A percentile compares a stretch with the other conserved stretches of the same genome.
Evolutionary conservation across 2,329 filamentous ascomycete species (phyloP).

Genomic region (Ceratocystis harringtonii): DNA sequence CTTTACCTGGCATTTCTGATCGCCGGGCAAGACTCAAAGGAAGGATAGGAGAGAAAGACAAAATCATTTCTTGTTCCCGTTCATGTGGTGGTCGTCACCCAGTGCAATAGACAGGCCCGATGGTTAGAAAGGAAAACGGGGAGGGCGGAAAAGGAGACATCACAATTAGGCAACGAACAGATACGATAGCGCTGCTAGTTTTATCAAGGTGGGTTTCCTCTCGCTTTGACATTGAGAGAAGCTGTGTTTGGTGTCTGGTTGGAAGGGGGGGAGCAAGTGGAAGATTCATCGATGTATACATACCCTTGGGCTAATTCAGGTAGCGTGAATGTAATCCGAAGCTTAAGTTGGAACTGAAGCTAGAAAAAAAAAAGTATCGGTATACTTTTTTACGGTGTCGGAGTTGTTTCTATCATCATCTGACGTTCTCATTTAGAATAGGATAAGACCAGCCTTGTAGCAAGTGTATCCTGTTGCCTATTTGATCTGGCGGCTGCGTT

Average conservation of each 20-base stretch:
- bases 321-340: not conserved
- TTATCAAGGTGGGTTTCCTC: not conserved
- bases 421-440: not conserved
- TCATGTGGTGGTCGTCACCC: not conserved
- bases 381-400: not conserved
- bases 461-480: not conserved
- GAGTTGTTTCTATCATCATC: not conserved
- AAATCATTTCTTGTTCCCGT: not conserved
- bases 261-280: not conserved
- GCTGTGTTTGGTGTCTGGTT: not conserved
- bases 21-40: not conserved
- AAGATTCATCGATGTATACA: not conserved
- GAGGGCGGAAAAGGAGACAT: not conserved
- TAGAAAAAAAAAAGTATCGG: not conserved
- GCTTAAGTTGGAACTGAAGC: not conserved
- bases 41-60: not conserved
- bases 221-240: not conserved
- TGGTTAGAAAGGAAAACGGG: not conserved
- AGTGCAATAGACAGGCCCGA: not conserved
- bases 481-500: not conserved
- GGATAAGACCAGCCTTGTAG: not conserved
- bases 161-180: constrained; percentile 1
- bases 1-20: not conserved
- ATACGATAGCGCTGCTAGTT: constrained; percentile 2
- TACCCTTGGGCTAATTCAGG: not conserved